Evolutionary conservation across 768 basidiomycete genomes (phyloP), one percentile per base, ranked within the genome.

Genomic region (Auricularia cornea): DNA sequence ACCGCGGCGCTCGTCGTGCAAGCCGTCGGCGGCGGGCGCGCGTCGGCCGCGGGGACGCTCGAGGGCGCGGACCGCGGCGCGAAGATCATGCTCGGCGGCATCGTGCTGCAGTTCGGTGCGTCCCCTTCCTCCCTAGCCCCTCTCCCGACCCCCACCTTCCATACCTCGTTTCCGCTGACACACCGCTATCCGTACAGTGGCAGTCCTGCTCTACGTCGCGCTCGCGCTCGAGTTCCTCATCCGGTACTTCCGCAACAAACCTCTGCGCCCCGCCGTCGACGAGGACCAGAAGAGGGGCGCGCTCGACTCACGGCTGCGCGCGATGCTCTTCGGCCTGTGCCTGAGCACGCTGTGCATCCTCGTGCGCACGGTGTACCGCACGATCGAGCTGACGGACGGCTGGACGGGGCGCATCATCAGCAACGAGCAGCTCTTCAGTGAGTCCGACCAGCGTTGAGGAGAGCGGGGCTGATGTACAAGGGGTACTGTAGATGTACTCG

Each of bases 361-460:
- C 67, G 80, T 83, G 61, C 79, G 82, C 78, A 75, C 80, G 26
- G 70, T 84, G 1, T 85, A 85, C 67, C 80, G 83, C 61, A 80
- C 77, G 4, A 75, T 82, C 62, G 83, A 84, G 71, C 74, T 85
- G 0, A 65, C 73, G 11, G 78, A 80, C 62, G 81, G 83, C 0
- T 85, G 83, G 82, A 69, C 68, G 29, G 83, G 84, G 6, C 69
- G 73, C 18, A 75, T 85, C 61, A 83, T 83, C 61, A 68, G 70
- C 1, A 83, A 80, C 0, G 70, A 86, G 68, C 60, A 79, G 3
- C 77, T 76, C 59, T 82, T 83, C 73, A 78, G 79, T 75, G 56
- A 16, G 75, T 70, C 33, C 12, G 29, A 31, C n/a, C 35, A 14
- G 35, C 35, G 35, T 14, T 38, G 18, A n/a, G 3, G 18, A 29